Percentiles rank a stretch among this genome's conserved stretches.
Evolutionary conservation across 495 filamentous ascomycete genomes (phyloP).

Genomic region (Extremus antarcticus): DNA sequence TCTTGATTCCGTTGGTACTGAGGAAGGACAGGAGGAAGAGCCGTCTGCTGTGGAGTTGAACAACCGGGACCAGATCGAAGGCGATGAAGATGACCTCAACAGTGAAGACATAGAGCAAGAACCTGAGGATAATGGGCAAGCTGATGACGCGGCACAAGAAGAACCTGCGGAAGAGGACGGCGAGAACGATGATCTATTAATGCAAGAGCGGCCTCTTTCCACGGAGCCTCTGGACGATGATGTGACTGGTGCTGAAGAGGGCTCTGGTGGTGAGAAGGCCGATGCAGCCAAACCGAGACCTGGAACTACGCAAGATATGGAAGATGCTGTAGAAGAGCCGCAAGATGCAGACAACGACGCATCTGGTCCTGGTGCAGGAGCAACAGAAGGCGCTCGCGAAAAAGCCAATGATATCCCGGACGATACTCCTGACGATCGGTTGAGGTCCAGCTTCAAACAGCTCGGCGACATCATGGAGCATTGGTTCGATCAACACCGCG

Average conservation of each 20-base stretch:
- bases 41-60: constrained; percentile 44
- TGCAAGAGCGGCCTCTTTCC: constrained; percentile 18
- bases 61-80: not conserved
- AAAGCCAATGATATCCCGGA: not conserved
- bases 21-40: constrained; percentile 38
- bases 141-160: constrained; percentile 1
- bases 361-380: not conserved
- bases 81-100: constrained; percentile 3
- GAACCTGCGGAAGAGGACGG: constrained; percentile 23
- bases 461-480: constrained; percentile 85
- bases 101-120: not conserved
- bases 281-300: not conserved
- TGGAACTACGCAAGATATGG: not conserved
- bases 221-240: constrained; percentile 14
- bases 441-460: constrained; percentile 65
- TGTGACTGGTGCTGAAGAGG: constrained; percentile 2
- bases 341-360: not conserved
- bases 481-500: constrained; percentile 75
- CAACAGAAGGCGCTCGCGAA: constrained; percentile 1
- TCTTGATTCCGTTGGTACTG: constrained; percentile 43
- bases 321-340: not conserved
- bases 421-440: constrained; percentile 14
- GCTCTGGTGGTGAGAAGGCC: not conserved
- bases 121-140: not conserved
- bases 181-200: constrained; percentile 14